Conservation (phyloP, 2,329 filamentous ascomycete species). For the Ceratocystis diversiconidia region DNA sequence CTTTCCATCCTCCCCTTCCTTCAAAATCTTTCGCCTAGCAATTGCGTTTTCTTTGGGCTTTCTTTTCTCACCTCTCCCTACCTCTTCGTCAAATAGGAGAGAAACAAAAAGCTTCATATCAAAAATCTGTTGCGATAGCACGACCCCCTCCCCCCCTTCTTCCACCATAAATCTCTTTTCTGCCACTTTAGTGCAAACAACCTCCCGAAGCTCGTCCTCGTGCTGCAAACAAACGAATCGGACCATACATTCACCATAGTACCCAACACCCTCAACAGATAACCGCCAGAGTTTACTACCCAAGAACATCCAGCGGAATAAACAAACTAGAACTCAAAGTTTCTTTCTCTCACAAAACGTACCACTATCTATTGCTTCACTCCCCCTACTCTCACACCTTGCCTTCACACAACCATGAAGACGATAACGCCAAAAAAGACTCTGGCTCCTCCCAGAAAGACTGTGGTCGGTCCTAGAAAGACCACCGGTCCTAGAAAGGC, state of each 20-base stretch:
- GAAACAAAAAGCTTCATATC: neutral
- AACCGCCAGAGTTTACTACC: neutral
- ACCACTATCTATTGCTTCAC: neutral
- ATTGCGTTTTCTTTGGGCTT: neutral
- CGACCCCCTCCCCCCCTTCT: too few relatives aligned
- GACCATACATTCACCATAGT: neutral
- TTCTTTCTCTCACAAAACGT: neutral
- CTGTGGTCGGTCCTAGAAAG: conserved; percentile 10
- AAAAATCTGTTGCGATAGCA: neutral
- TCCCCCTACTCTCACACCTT: neutral
- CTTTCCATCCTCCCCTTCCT: neutral
- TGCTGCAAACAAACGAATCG: neutral
- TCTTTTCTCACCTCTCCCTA: neutral
- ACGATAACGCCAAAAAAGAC: conserved; percentile 7
- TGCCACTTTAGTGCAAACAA: neutral
- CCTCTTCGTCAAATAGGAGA: neutral
- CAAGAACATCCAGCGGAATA: neutral
- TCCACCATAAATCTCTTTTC: neutral
- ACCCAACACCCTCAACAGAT: neutral
- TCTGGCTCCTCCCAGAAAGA: conserved; percentile 2
- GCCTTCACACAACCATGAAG: conserved; percentile 7
- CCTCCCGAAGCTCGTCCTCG: neutral
- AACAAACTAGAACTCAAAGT: neutral
- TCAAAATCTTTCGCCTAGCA: neutral
- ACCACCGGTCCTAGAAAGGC: conserved; percentile 14